Base-by-base conservation (phyloP, 768 basidiomycete species). In the Psilocybe subaeruginosa region DNA sequence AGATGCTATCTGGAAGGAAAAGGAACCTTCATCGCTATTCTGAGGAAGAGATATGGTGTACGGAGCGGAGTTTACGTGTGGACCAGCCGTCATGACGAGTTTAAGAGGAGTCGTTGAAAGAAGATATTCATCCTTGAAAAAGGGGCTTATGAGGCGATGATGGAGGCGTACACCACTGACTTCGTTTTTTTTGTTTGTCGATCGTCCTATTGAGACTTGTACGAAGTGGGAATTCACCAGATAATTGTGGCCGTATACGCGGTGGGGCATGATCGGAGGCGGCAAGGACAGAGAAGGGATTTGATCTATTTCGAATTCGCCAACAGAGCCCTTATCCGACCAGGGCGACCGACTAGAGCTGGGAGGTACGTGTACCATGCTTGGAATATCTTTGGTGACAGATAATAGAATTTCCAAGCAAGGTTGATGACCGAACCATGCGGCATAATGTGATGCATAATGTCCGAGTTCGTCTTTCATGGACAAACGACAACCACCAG, bases 211-310 rank as follows among this genome's bases (percentile, higher is more conserved):
- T 0, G 90, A 86, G 48, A 99, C 82, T 68, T 97, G 92, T 4
- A 99, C 87, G 35, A 99, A 80, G 69, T 87, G 87, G 52, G 88
- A 88, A 69, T 87, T 89, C 74, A 97, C 94, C 54, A 99, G 82
- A 74, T 92, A 95, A 70, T 93, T 97, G 77, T 99, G 97, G 6
- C 97, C 97, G 72, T 99, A 99, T 33, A 97, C 92, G 56, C 95
- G 88, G 72, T 98, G 94, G 30, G 97, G 95, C 85, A 99, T 97
- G 72, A 98, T 98, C 2, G 97, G 97, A 0, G 97, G 97, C 2
- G 97, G 97, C 16, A 99, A 83, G 17, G 92, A 93, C n/a, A 99
- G 80, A 1, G 91, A 90, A 14, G 97, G 97, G 64, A 99, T 99
- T 63, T 90, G 80, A 71, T 99, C 97, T 37, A 92, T 88, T 62